Evolutionary conservation across 139 green algal species (phyloP).

Genomic region (Edaphochlamys debaryana): DNA sequence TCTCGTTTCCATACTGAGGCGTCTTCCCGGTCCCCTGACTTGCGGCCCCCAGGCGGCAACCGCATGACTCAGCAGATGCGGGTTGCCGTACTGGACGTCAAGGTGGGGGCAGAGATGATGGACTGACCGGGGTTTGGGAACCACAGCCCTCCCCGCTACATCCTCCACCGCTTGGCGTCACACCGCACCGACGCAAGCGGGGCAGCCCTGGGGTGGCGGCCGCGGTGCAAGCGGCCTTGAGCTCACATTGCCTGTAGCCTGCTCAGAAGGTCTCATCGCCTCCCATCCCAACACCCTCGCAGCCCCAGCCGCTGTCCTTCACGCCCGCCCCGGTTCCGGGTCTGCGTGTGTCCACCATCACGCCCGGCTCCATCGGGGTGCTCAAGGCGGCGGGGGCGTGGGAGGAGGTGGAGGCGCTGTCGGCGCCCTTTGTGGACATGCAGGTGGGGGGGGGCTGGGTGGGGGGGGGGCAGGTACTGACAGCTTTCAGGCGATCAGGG

Average conservation of each 20-base stretch:
- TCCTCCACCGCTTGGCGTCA: no score
- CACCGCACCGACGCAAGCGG: no score
- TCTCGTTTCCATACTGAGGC: no score
- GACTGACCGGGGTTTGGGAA: no score
- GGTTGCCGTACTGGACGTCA: slow-evolving; percentile 70
- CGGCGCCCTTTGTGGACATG: slow-evolving; percentile 70
- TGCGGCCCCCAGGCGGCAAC: slow-evolving; percentile 60
- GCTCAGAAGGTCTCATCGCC: neutral
- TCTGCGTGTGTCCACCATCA: slow-evolving; percentile 80
- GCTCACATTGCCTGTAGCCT: no score
- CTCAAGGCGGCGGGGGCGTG: slow-evolving; percentile 70
- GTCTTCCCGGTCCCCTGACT: no score
- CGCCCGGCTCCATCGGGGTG: slow-evolving; percentile 66
- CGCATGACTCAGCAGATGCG: slow-evolving; percentile 60
- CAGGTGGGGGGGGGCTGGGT: no score
- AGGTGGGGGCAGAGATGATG: slow-evolving; percentile 55
- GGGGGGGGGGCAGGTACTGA: no score
- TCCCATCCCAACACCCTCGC: neutral
- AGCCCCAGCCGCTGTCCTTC: slow-evolving; percentile 41
- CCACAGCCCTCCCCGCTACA: no score
- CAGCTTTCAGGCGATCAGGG: no score
- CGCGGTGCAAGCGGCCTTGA: no score
- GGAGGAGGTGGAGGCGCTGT: slow-evolving; percentile 50
- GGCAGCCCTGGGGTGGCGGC: no score
- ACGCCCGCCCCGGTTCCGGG: slow-evolving; percentile 48